A percentile compares a stretch with the other conserved stretches of the same genome.
Conservation (phyloP, 129 eudicot species). For the Saussurea involucrata region DNA sequence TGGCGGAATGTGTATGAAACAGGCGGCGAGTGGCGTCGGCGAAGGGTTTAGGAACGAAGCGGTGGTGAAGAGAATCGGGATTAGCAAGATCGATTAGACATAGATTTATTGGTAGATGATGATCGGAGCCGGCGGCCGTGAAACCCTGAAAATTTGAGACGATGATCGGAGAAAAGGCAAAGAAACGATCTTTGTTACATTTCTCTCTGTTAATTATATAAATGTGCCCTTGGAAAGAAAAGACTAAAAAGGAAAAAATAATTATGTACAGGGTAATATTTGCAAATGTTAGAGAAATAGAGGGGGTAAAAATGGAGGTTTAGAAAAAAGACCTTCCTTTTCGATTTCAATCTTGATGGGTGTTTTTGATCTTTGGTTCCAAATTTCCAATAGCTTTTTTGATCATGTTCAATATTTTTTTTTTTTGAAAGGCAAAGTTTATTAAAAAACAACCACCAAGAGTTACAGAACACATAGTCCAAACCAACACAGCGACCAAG, state of each 20-base stretch:
- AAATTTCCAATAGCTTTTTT: not conserved
- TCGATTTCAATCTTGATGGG: not conserved
- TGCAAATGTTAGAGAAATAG: not conserved
- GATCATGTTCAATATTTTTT: not conserved
- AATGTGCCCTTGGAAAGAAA: not conserved
- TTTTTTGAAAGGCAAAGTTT: too few species aligned
- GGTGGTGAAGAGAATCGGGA: constrained; percentile 69
- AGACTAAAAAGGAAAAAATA: constrained; percentile 1
- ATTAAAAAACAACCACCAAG: too few species aligned
- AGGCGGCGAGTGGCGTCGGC: constrained; percentile 32
- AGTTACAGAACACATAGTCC: too few species aligned
- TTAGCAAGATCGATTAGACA: constrained; percentile 63
- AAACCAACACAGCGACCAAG: too few species aligned
- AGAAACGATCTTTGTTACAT: constrained; percentile 23
- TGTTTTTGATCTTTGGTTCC: not conserved
- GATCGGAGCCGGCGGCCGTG: constrained; percentile 4
- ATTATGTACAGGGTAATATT: constrained; percentile 26
- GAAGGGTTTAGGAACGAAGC: constrained; percentile 52
- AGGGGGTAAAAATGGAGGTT: constrained; percentile 14
- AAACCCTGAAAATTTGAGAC: not conserved
- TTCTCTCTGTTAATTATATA: constrained; percentile 27
- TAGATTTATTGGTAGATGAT: constrained; percentile 20
- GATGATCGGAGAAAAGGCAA: constrained; percentile 20
- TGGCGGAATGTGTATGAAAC: constrained; percentile 40
- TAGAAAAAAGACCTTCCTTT: not conserved